Base-by-base conservation (phyloP, 345 rosid genomes). In the Raphanus raphanistrum region DNA sequence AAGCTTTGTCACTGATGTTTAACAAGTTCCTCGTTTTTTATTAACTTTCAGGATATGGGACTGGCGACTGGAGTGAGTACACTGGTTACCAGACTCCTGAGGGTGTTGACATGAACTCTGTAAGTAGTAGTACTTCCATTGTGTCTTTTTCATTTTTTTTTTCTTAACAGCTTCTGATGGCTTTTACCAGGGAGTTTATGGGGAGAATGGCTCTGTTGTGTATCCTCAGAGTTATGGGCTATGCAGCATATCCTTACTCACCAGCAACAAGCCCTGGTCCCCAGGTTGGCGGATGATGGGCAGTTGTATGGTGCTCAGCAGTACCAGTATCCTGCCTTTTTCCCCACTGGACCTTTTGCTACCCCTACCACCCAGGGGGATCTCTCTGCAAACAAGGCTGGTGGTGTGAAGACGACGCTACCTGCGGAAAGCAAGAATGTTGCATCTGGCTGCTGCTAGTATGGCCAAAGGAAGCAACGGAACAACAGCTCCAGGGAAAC, bases 221-320 rank as follows among this genome's bases (percentile, higher is more conserved):
- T 91, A 86, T 84, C 87, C 88, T 54, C 89, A 80, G 68, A 86
- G 88, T 25, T 94, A 88, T 83, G 90, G 90, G 91, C 26, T 92
- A 85, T 84, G 81, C 92, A 33, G 69, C 93, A 0, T 94, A 85
- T 80, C 97, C 98, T 29, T 94, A 91, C 79, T 92, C 98, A n/a
- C 97, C 96, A 0, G 93, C 96, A 36, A 78, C 83, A 68, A 86
- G 96, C 5, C 94, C 94, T 1, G 94, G 85, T 74, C 98, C 98
- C 29, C 82, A 89, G 57, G 25, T 89, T 84, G 96, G 93, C 27
- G 90, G 86, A n/a, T 72, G 98, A 92, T 73, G 90, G 87, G 66
- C 98, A 90, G 76, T 60, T 90, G 12, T 92, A 90, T 83, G 97
- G 88, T 32, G 90, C 90, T 66, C 98, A 92, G 82, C 94, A 94